A percentile compares a stretch with the other conserved stretches of the same genome.
Conservation (phyloP, 2,329 filamentous ascomycete species). For the Bertia moriformis region DNA sequence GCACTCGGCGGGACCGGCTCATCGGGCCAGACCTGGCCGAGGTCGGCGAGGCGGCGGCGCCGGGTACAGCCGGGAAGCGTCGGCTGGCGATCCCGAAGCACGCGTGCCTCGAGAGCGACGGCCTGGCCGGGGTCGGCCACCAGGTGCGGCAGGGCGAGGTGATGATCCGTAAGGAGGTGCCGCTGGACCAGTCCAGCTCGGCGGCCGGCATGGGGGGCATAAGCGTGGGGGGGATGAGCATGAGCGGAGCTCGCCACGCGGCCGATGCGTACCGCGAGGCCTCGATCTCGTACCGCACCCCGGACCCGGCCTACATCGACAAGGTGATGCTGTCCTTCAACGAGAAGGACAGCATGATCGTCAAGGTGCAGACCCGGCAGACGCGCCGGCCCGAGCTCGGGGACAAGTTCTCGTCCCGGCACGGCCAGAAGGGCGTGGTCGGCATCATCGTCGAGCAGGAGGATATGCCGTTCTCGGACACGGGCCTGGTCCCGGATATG, state of each 20-base stretch:
- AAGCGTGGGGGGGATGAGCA: too few relatives aligned
- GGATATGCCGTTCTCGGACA: slow-evolving; percentile 89
- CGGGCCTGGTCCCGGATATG: slow-evolving; percentile 85
- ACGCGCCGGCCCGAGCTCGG: slow-evolving; percentile 87
- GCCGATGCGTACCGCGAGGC: slow-evolving; percentile 52
- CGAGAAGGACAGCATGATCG: slow-evolving; percentile 69
- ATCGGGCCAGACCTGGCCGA: slow-evolving; percentile 38
- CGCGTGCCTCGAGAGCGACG: slow-evolving; percentile 66
- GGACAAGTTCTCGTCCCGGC: slow-evolving; percentile 96
- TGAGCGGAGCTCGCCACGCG: neutral
- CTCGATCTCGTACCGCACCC: slow-evolving; percentile 64
- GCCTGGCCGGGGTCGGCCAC: slow-evolving; percentile 77
- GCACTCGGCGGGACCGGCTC: slow-evolving; percentile 54
- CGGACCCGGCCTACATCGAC: slow-evolving; percentile 80
- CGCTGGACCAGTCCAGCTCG: slow-evolving; percentile 61
- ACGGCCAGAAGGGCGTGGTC: slow-evolving; percentile 95
- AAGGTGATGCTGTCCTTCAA: slow-evolving; percentile 89
- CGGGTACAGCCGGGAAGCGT: too few relatives aligned
- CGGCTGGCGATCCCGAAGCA: slow-evolving; percentile 64
- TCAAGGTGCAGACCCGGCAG: slow-evolving; percentile 94
- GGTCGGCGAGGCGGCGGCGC: slow-evolving; percentile 36
- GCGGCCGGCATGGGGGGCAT: slow-evolving; percentile 57
- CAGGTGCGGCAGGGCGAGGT: slow-evolving; percentile 66
- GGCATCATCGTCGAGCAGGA: slow-evolving; percentile 93
- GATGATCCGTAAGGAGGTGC: slow-evolving; percentile 81